phyloP scores from a whole-genome alignment of 1,139 yeast species.

The Debaryomyces robertsiae region DNA sequence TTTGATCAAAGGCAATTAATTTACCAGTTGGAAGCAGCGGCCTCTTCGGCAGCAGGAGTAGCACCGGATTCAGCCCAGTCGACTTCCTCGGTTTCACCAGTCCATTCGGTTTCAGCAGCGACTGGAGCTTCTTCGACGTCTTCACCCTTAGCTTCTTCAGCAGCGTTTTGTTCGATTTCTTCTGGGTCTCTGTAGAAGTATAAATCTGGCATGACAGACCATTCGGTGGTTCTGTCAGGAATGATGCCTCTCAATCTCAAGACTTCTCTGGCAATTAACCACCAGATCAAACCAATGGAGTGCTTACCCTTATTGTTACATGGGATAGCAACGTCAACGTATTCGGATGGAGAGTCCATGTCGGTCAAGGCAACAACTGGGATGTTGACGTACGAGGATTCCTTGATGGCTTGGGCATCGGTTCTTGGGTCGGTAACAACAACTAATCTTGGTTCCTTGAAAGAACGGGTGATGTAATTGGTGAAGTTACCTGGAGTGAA shows the following conservation, averaged over 20 bases:
- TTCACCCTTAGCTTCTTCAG: constrained; percentile 63
- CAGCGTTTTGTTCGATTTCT: constrained; percentile 89
- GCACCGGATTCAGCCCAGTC: constrained; percentile 68
- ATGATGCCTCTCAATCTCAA: constrained; percentile 98
- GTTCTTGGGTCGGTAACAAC: constrained; percentile 99
- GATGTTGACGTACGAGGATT: constrained; percentile 99
- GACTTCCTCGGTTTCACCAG: constrained; percentile 62
- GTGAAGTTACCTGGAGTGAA: constrained; percentile 99
- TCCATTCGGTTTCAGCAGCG: constrained; percentile 55
- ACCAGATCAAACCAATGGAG: constrained; percentile 99
- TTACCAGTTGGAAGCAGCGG: constrained; percentile 66
- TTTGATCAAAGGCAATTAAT: constrained; percentile 14
- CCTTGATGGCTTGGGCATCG: constrained; percentile 99
- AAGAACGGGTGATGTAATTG: constrained; percentile 99
- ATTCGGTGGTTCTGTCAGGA: constrained; percentile 94
- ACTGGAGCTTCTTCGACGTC: constrained; percentile 53
- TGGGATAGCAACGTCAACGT: constrained; percentile 99
- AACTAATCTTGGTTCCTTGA: constrained; percentile 99
- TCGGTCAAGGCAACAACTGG: constrained; percentile 99
- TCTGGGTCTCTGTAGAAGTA: constrained; percentile 99
- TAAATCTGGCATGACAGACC: constrained; percentile 99
- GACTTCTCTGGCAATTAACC: constrained; percentile 99
- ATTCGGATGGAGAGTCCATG: constrained; percentile 98
- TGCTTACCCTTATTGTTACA: constrained; percentile 99
- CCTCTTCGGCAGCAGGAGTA: constrained; percentile 75